Conservation (phyloP, 441 rosid genomes). For the Erodium trifolium region DNA sequence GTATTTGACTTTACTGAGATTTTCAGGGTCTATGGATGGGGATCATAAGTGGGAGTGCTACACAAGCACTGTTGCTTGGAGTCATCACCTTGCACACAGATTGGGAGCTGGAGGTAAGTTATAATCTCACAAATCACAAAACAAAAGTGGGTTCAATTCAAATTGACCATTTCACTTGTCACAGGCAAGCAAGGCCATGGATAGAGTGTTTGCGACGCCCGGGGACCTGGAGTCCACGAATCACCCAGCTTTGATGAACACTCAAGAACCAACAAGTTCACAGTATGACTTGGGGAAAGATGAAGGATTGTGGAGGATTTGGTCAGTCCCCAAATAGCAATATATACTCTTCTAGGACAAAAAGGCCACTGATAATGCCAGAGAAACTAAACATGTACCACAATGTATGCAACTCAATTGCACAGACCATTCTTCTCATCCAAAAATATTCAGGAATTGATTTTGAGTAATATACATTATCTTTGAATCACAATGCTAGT, state of each 20-base stretch:
- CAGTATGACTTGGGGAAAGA: background rate
- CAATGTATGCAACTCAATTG: no score
- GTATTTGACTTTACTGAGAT: background rate
- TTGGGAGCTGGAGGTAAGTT: slow-evolving; percentile 29
- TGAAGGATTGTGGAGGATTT: background rate
- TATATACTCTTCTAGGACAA: background rate
- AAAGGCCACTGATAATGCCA: no score
- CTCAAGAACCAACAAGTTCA: background rate
- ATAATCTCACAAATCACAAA: background rate
- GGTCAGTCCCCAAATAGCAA: background rate
- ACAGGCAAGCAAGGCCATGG: background rate
- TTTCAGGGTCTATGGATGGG: slow-evolving; percentile 40
- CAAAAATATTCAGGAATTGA: no score
- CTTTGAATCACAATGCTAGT: no score
- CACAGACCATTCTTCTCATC: no score
- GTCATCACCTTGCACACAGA: slow-evolving; percentile 23
- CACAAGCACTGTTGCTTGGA: slow-evolving; percentile 26
- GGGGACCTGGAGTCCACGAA: background rate
- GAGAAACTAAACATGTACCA: no score
- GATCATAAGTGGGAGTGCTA: slow-evolving; percentile 25
- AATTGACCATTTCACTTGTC: background rate
- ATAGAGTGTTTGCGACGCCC: background rate
- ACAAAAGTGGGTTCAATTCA: background rate
- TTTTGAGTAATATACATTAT: no score
- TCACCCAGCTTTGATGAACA: background rate